A percentile compares a stretch with the other conserved stretches of the same genome.
phyloP scores from a whole-genome alignment of 2,329 filamentous ascomycete species.

The Huntiella abstrusa region DNA sequence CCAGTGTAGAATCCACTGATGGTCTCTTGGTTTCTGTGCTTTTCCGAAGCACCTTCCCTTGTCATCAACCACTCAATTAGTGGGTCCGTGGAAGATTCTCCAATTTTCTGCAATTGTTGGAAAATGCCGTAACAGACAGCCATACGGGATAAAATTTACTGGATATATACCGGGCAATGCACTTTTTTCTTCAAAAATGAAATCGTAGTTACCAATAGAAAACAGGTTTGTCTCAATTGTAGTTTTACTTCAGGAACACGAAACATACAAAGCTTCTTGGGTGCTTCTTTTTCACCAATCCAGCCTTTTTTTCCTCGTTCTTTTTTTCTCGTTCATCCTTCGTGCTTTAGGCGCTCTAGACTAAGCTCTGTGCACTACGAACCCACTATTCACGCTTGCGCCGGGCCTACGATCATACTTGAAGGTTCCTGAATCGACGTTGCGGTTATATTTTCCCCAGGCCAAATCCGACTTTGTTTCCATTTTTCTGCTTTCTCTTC shows the following conservation, averaged over 20 bases:
- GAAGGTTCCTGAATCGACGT: no score
- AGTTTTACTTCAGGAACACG: slow-evolving; percentile 1
- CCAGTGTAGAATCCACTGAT: no score
- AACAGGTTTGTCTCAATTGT: neutral
- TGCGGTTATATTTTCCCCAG: neutral
- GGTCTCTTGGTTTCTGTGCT: no score
- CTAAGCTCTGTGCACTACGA: slow-evolving; percentile 10
- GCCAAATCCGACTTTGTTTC: slow-evolving; percentile 7
- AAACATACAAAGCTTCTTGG: slow-evolving; percentile 5
- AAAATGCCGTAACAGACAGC: neutral
- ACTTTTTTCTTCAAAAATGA: slow-evolving; percentile 5
- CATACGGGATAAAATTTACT: neutral
- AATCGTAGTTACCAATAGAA: neutral
- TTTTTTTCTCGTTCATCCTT: slow-evolving; percentile 11
- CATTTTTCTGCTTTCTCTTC: slow-evolving; percentile 14
- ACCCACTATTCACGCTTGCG: neutral
- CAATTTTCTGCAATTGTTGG: slow-evolving; percentile 10
- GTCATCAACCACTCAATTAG: neutral
- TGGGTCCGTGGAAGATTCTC: slow-evolving; percentile 13
- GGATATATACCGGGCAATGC: neutral
- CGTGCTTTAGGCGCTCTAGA: slow-evolving; percentile 12
- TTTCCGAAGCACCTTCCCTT: no score
- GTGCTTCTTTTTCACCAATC: slow-evolving; percentile 8
- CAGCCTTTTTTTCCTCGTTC: slow-evolving; percentile 5
- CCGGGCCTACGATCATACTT: no score